Conservation (phyloP, 2,329 filamentous ascomycete genomes). For the Sporothrix dimorphospora region DNA sequence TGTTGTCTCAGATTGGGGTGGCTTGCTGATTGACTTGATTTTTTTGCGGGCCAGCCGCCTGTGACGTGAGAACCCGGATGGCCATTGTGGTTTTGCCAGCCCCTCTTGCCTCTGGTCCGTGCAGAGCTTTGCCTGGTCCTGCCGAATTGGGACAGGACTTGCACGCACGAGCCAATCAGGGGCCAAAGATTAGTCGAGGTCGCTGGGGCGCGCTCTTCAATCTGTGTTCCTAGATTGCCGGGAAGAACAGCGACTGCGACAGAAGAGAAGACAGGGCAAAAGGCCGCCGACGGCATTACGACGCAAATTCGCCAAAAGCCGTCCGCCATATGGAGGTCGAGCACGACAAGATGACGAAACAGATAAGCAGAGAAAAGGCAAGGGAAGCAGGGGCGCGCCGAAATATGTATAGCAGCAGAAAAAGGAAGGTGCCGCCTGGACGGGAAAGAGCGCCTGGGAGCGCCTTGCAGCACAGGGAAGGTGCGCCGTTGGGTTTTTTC, state of each 20-base stretch:
- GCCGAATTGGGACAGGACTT: slow-evolving; percentile 21
- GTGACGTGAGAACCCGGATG: slow-evolving; percentile 26
- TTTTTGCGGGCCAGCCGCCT: background rate
- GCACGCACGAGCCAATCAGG: slow-evolving; percentile 17
- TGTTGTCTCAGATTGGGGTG: background rate
- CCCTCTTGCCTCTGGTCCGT: slow-evolving; percentile 7
- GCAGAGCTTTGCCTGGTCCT: background rate
- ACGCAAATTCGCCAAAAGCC: background rate
- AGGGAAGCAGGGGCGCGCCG: no score
- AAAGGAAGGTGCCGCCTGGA: background rate
- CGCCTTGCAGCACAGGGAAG: no score
- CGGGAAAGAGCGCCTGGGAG: background rate
- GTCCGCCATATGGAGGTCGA: background rate
- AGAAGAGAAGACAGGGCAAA: background rate
- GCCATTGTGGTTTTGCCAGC: background rate
- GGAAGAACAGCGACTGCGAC: background rate
- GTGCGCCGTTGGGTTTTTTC: no score
- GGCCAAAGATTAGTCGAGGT: background rate
- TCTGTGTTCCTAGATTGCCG: no score
- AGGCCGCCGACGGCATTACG: background rate
- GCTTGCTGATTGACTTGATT: background rate
- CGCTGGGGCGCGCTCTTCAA: no score
- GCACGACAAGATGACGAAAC: background rate
- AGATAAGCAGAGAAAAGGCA: no score
- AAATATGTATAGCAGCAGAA: no score